A percentile compares a stretch with the other conserved stretches of the same genome.
Conservation (phyloP, 345 rosid species). For the Citrus medica region DNA sequence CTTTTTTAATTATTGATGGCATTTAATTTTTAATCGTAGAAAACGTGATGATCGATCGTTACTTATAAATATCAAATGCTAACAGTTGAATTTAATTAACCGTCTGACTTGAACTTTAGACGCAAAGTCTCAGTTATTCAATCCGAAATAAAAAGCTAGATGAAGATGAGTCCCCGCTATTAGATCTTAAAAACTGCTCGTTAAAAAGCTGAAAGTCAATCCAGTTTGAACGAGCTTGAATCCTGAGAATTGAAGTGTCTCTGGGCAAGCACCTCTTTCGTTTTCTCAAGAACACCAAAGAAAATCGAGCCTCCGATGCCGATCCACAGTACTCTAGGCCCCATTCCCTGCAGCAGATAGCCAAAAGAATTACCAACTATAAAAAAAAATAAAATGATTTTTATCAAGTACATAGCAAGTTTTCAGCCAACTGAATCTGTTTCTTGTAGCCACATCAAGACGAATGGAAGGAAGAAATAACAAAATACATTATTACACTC, state of each 20-base stretch:
- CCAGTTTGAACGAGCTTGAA: constrained; percentile 5
- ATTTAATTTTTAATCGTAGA: background rate
- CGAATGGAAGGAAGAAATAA: background rate
- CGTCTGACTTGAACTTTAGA: background rate
- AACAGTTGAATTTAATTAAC: background rate
- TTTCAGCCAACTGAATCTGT: background rate
- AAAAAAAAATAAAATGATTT: background rate
- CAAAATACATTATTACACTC: background rate
- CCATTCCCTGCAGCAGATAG: constrained; percentile 56
- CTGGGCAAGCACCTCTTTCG: constrained; percentile 53
- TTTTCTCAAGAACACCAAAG: constrained; percentile 65
- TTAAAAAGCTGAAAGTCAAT: background rate
- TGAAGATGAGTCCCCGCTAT: no score
- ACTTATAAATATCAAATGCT: background rate
- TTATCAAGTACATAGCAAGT: background rate
- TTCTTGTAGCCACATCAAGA: background rate
- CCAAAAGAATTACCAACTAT: background rate
- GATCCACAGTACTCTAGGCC: constrained; percentile 75
- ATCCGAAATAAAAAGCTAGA: background rate
- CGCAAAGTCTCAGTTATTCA: background rate
- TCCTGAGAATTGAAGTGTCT: constrained; percentile 13
- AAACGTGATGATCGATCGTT: background rate
- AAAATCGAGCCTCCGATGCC: constrained; percentile 76
- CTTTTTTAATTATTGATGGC: background rate
- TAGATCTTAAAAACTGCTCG: no score